A percentile compares a stretch with the other conserved stretches of the same genome.
Evolutionary conservation across 768 basidiomycete genomes (phyloP).

Genomic region (Dentipellis sp.): DNA sequence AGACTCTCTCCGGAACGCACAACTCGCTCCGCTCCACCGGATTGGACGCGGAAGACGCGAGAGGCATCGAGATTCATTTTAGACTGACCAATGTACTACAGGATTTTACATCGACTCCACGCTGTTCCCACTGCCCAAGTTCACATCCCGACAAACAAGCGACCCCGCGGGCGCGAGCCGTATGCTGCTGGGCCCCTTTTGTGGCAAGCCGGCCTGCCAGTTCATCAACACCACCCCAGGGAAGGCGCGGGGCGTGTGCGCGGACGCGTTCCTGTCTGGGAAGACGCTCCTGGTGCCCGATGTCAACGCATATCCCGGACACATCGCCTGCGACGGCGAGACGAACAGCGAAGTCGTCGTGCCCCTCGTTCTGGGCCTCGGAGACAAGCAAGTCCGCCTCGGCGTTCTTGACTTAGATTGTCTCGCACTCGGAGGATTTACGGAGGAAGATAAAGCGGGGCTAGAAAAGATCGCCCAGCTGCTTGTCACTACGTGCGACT

Average conservation of each 20-base stretch:
- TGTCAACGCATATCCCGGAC: slow-evolving; percentile 79
- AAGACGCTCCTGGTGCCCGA: slow-evolving; percentile 62
- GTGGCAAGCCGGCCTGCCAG: slow-evolving; percentile 88
- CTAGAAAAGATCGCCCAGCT: slow-evolving; percentile 30
- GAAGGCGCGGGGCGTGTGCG: slow-evolving; percentile 71
- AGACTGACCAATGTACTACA: slow-evolving; percentile 22
- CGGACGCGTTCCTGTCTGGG: slow-evolving; percentile 55
- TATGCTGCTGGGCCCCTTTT: slow-evolving; percentile 77
- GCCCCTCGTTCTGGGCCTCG: slow-evolving; percentile 44
- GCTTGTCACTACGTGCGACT: slow-evolving; percentile 19
- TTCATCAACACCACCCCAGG: slow-evolving; percentile 53
- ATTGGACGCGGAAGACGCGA: too few relatives aligned
- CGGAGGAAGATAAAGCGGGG: slow-evolving; percentile 31
- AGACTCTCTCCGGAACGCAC: too few relatives aligned
- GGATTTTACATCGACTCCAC: slow-evolving; percentile 78
- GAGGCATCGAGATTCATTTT: not conserved
- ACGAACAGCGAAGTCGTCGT: slow-evolving; percentile 89
- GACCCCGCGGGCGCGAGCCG: slow-evolving; percentile 14
- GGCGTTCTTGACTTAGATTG: slow-evolving; percentile 43
- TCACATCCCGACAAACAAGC: slow-evolving; percentile 9
- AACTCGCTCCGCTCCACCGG: too few relatives aligned
- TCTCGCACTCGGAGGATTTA: slow-evolving; percentile 29
- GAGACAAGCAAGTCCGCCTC: slow-evolving; percentile 19
- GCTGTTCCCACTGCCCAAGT: slow-evolving; percentile 46
- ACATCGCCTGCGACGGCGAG: slow-evolving; percentile 89